A percentile compares a stretch with the other conserved stretches of the same genome.
Evolutionary conservation across 2,329 filamentous ascomycete species (phyloP).

Genomic region (Periconia sp.): DNA sequence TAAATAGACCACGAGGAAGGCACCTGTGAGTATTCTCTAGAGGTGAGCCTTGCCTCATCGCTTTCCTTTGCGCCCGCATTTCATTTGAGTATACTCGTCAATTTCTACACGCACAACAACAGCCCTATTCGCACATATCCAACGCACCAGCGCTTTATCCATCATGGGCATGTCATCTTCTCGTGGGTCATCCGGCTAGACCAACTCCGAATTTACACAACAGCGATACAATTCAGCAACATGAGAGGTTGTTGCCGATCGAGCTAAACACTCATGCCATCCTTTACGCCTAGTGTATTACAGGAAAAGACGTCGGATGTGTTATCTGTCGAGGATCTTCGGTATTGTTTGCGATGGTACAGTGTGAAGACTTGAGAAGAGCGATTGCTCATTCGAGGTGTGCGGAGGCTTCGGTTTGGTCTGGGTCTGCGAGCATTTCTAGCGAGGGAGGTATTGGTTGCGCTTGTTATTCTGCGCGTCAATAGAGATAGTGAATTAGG

Average conservation of each 20-base stretch:
- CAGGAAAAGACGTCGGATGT: slow-evolving; percentile 16
- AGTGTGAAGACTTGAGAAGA: slow-evolving; percentile 21
- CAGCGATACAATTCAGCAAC: slow-evolving; percentile 16
- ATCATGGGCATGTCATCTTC: slow-evolving; percentile 71
- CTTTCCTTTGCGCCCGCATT: slow-evolving; percentile 4
- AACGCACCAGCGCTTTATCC: slow-evolving; percentile 57
- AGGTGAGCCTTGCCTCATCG: slow-evolving; percentile 9
- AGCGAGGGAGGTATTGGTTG: background rate
- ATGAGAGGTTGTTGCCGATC: slow-evolving; percentile 18
- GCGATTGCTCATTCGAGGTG: slow-evolving; percentile 24
- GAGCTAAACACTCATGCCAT: slow-evolving; percentile 22
- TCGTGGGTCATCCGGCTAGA: slow-evolving; percentile 66
- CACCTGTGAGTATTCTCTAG: slow-evolving; percentile 18
- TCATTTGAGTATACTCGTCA: slow-evolving; percentile 2
- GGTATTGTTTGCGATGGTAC: slow-evolving; percentile 17
- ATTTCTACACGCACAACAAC: slow-evolving; percentile 8
- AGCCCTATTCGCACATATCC: slow-evolving; percentile 20
- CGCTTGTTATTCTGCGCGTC: background rate
- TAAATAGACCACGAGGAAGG: slow-evolving; percentile 23
- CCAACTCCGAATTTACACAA: slow-evolving; percentile 21
- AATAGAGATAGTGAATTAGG: background rate
- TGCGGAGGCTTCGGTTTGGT: slow-evolving; percentile 21
- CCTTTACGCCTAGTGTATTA: slow-evolving; percentile 16
- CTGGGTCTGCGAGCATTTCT: slow-evolving; percentile 10
- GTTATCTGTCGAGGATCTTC: slow-evolving; percentile 10